phyloP scores from a whole-genome alignment of 129 eudicot species.

The Flaveria brownii region DNA sequence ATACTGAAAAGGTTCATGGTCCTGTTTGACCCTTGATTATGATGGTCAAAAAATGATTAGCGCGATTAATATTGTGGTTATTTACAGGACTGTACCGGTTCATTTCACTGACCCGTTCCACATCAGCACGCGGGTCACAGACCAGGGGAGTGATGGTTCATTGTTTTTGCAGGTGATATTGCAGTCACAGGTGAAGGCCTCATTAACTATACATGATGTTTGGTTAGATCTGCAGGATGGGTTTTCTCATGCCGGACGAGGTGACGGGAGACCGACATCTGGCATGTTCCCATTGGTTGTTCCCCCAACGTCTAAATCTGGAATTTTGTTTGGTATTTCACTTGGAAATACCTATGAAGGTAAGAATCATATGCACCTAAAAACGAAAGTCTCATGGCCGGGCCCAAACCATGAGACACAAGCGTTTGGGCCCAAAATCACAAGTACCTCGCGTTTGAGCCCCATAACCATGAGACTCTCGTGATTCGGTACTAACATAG shows the following conservation, averaged over 20 bases:
- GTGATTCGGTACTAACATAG: not conserved
- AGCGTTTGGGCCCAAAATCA: not conserved
- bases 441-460: too few relatives aligned
- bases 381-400: not conserved
- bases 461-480: not conserved
- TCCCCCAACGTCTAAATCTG: constrained; percentile 77
- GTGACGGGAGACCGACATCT: constrained; percentile 71
- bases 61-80: constrained; percentile 9
- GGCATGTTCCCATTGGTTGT: constrained; percentile 73
- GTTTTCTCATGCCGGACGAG: constrained; percentile 66
- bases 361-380: constrained; percentile 13
- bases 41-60: constrained; percentile 18
- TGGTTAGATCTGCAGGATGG: constrained; percentile 98
- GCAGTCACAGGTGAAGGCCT: constrained; percentile 91
- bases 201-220: constrained; percentile 81
- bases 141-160: constrained; percentile 81
- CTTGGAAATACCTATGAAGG: constrained; percentile 45
- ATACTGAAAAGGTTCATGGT: constrained; percentile 61
- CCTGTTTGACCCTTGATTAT: constrained; percentile 7
- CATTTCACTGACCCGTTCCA: constrained; percentile 95
- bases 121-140: constrained; percentile 74
- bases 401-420: too few relatives aligned
- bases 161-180: constrained; percentile 84
- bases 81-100: constrained; percentile 73
- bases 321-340: constrained; percentile 67